Evolutionary conservation across 768 basidiomycete genomes (phyloP).

Genomic region (Dendrothele bispora): DNA sequence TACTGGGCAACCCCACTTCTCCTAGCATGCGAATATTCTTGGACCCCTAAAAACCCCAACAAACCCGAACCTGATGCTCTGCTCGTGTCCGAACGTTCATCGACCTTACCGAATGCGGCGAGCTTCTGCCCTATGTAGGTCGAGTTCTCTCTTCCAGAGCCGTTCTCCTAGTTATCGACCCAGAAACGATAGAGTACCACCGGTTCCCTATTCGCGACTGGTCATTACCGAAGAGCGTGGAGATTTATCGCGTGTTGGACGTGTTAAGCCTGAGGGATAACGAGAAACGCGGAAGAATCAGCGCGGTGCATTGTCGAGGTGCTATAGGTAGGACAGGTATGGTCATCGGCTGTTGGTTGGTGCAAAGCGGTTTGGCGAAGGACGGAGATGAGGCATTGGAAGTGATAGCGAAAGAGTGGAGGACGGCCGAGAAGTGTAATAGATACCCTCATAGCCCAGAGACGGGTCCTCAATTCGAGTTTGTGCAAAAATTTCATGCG

Average conservation of each 20-base stretch:
- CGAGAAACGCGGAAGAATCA: constrained; percentile 53
- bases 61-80: constrained; percentile 74
- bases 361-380: constrained; percentile 60
- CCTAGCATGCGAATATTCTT: constrained; percentile 83
- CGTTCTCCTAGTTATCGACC: constrained; percentile 53
- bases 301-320: constrained; percentile 79
- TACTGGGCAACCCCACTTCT: constrained; percentile 79
- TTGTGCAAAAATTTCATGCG: no score
- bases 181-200: constrained; percentile 64
- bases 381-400: constrained; percentile 64
- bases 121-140: constrained; percentile 65
- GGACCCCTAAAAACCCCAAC: constrained; percentile 56
- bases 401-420: constrained; percentile 70
- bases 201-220: constrained; percentile 79
- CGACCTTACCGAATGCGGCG: constrained; percentile 81
- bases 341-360: constrained; percentile 75
- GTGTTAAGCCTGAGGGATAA: constrained; percentile 66
- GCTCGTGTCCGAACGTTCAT: constrained; percentile 78
- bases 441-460: constrained; percentile 78
- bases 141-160: constrained; percentile 57
- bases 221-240: constrained; percentile 57
- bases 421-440: constrained; percentile 73
- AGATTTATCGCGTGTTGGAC: constrained; percentile 58
- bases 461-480: constrained; percentile 78
- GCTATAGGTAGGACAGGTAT: constrained; percentile 71